Percentiles rank a stretch among this genome's conserved stretches.
Evolutionary conservation across 2,329 filamentous ascomycete genomes (phyloP).

Genomic region (Cladophialophora carrionii): DNA sequence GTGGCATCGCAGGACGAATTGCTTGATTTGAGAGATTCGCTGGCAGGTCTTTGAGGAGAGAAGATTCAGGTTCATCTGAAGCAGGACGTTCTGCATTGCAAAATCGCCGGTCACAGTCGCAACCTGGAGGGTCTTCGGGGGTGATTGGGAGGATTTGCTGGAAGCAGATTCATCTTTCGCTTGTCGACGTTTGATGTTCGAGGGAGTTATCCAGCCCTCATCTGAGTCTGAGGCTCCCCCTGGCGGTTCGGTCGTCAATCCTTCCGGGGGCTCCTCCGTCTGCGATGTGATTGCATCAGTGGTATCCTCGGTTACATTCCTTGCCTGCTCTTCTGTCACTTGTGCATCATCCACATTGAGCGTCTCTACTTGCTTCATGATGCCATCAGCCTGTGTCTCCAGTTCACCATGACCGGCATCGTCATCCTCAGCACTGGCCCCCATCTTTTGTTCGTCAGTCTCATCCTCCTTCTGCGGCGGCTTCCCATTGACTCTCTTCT

Average conservation of each 20-base stretch:
- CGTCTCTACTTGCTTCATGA: constrained; percentile 15
- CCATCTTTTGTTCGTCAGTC: constrained; percentile 29
- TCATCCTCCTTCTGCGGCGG: constrained; percentile 52
- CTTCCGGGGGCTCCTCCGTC: constrained; percentile 33
- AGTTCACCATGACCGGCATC: constrained; percentile 26
- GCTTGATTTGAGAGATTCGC: constrained; percentile 81
- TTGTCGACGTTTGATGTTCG: constrained; percentile 85
- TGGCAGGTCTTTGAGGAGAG: constrained; percentile 73
- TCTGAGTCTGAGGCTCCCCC: constrained; percentile 48
- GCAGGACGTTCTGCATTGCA: constrained; percentile 94
- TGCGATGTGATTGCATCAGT: constrained; percentile 35
- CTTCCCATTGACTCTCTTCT: constrained; percentile 75
- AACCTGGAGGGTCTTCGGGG: constrained; percentile 72
- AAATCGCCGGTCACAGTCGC: constrained; percentile 95
- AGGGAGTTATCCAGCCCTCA: constrained; percentile 91
- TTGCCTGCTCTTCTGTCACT: background rate
- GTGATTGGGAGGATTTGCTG: constrained; percentile 52
- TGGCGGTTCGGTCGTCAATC: constrained; percentile 35
- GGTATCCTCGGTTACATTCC: background rate
- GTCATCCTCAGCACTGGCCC: constrained; percentile 33
- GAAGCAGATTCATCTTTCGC: constrained; percentile 62
- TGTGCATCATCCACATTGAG: constrained; percentile 18
- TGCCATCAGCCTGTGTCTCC: background rate
- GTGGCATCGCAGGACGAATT: constrained; percentile 89
- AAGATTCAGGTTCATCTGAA: constrained; percentile 92